Conservation (phyloP, 306 rosid species). For the Senna siamea region DNA sequence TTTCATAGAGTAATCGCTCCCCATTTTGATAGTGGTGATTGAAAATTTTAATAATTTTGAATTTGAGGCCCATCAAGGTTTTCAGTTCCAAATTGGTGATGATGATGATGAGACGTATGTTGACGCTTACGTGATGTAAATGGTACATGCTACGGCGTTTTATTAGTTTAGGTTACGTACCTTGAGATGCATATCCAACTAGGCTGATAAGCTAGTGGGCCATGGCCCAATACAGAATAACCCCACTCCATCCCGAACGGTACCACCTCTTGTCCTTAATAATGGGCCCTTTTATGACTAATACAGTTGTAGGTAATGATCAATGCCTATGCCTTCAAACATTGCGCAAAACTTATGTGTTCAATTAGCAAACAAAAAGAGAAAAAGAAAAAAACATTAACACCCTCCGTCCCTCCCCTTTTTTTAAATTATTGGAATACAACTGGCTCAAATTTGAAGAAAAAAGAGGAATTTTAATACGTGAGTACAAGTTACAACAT, state of each 20-base stretch:
- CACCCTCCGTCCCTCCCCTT: too few species aligned
- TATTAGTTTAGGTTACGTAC: constrained; percentile 40
- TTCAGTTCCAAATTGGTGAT: constrained; percentile 36
- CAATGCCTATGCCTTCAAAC: constrained; percentile 33
- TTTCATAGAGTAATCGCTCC: constrained; percentile 35
- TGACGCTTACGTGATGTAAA: constrained; percentile 45
- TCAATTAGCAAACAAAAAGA: constrained; percentile 45
- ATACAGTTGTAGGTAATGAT: constrained; percentile 44
- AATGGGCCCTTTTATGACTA: constrained; percentile 43
- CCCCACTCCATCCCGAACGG: constrained; percentile 46
- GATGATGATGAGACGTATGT: constrained; percentile 42
- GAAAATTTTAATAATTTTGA: constrained; percentile 10
- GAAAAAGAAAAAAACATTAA: not conserved
- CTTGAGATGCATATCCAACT: constrained; percentile 48
- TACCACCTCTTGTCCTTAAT: constrained; percentile 48
- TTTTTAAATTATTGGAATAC: constrained; percentile 40
- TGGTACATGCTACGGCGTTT: constrained; percentile 52
- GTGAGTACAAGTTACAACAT: too few species aligned
- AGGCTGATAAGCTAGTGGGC: constrained; percentile 53
- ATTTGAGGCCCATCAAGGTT: constrained; percentile 37
- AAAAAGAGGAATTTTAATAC: too few species aligned
- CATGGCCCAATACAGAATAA: constrained; percentile 52
- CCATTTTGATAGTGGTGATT: constrained; percentile 27
- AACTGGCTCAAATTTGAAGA: constrained; percentile 42
- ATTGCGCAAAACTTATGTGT: constrained; percentile 29